Base-by-base conservation (phyloP, 176 grass and related monocot genomes). In the Musa itinerans region DNA sequence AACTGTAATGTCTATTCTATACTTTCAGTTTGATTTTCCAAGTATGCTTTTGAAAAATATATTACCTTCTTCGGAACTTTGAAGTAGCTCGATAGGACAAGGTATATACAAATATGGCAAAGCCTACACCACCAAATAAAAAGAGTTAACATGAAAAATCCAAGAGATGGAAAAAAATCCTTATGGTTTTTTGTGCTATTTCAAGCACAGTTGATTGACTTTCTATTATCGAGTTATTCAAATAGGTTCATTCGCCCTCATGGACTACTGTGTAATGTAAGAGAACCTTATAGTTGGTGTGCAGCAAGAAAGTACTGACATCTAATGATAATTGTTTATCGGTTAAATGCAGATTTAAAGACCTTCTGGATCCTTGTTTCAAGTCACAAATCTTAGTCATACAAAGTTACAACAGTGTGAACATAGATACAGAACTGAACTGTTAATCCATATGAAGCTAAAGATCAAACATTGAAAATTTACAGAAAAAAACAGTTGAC, bases 51-150 rank as follows among this genome's bases (percentile, higher is more conserved):
- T 11, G 9, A 69, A 11, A 43, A 57, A 70, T 61, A 34, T 8
- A 57, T 73, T 73, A 80, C 78, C 78, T 65, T 73, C 69, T 21
- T 52, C 48, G 10, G 56, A 49, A 73, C 25, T 63, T 63, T 73
- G 78, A 65, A 73, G 69, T 11, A 73, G 69, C 58, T 80, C 69
- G 51, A 15, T 13, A 25, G 69, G 78, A 61, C 29, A 80, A 53
- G 56, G 69, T 65, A 80, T 72, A 27, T 80, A 80, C 13, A 80
- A 73, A 64, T 64, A 80, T 73, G 78, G 78, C 22, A 80, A 73
- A 43, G 57, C 78, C 78, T 80, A 73, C 48, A 80, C 21, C 49
- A 77, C 11, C 43, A 13, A 52, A 25, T 66, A 27, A 80, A 71
- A 70, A 53, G n/a, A 73, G 48, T 58, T 24, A 58, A 29, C 53